Evolutionary conservation across 805 yeast genomes (phyloP).

Genomic region (Teunomyces lycoperdinae): DNA sequence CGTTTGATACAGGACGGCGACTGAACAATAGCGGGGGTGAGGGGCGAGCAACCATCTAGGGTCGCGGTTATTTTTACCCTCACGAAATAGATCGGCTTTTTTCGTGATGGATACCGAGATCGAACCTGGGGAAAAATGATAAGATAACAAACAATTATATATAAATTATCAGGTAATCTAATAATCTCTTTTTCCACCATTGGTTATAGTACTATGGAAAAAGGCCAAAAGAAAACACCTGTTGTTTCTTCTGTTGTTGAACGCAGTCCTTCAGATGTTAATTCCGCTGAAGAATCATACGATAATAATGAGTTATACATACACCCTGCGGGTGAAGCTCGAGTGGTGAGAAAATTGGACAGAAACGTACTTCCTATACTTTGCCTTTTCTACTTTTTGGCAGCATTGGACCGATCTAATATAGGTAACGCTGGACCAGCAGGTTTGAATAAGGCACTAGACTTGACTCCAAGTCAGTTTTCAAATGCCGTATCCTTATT

Average conservation of each 20-base stretch:
- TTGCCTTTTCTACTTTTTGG: conserved; percentile 41
- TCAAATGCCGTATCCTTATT: conserved; percentile 45
- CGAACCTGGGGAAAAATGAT: background rate
- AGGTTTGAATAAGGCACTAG: conserved; percentile 44
- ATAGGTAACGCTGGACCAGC: conserved; percentile 60
- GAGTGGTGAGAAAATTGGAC: conserved; percentile 43
- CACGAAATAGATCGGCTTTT: background rate
- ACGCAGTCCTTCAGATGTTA: background rate
- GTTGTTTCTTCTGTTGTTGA: background rate
- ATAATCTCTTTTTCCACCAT: background rate
- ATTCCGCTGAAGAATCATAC: background rate
- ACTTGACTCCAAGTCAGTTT: conserved; percentile 37
- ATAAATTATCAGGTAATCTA: background rate
- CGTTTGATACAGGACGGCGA: too few species aligned
- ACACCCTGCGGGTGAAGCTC: conserved; percentile 21
- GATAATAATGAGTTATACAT: conserved; percentile 9
- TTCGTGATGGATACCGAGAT: background rate
- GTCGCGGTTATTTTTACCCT: background rate
- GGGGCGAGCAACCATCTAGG: too few species aligned
- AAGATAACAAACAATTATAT: background rate
- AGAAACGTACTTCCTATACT: conserved; percentile 42
- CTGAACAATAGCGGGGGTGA: too few species aligned
- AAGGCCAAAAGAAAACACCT: background rate
- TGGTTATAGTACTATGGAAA: background rate
- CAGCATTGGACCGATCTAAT: conserved; percentile 53